Percentiles rank a stretch among this genome's conserved stretches.
Conservation (phyloP, 2,329 filamentous ascomycete species). For the Clonostachys solani region DNA sequence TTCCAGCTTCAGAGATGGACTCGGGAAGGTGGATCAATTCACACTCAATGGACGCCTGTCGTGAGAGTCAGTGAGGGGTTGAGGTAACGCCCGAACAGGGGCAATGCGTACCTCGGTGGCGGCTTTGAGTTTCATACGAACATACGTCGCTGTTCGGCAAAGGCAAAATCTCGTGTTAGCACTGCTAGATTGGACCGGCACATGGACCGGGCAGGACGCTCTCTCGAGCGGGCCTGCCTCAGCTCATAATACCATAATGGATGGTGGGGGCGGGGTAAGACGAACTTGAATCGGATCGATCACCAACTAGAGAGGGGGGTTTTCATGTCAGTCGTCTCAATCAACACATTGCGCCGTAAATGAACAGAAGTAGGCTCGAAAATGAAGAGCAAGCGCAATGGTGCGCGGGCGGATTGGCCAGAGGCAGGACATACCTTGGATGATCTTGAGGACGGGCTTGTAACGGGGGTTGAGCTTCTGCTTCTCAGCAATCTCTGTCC, state of each 20-base stretch:
- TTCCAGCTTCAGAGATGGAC: conserved; percentile 75
- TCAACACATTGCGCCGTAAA: too few relatives aligned
- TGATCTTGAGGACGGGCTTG: conserved; percentile 86
- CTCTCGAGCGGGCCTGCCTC: neutral
- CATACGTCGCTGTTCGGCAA: conserved; percentile 80
- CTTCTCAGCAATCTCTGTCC: conserved; percentile 73
- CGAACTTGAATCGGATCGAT: conserved; percentile 84
- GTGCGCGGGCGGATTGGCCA: neutral
- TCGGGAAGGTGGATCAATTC: conserved; percentile 81
- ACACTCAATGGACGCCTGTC: conserved; percentile 81
- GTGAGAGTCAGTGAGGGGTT: neutral
- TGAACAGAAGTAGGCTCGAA: too few relatives aligned
- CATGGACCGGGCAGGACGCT: too few relatives aligned
- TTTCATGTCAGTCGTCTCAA: too few relatives aligned
- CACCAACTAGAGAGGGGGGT: conserved; percentile 60
- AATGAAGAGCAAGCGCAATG: too few relatives aligned
- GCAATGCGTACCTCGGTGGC: conserved; percentile 68
- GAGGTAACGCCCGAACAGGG: neutral
- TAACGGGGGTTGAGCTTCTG: conserved; percentile 83
- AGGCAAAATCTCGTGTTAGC: neutral
- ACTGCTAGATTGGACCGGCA: conserved; percentile 3
- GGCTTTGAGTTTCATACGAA: conserved; percentile 99
- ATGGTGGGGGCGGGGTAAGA: conserved; percentile 12
- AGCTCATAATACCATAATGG: neutral
- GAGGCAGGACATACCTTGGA: conserved; percentile 65